phyloP scores from a whole-genome alignment of 495 filamentous ascomycete species.

The Amphirosellinia nigrospora region DNA sequence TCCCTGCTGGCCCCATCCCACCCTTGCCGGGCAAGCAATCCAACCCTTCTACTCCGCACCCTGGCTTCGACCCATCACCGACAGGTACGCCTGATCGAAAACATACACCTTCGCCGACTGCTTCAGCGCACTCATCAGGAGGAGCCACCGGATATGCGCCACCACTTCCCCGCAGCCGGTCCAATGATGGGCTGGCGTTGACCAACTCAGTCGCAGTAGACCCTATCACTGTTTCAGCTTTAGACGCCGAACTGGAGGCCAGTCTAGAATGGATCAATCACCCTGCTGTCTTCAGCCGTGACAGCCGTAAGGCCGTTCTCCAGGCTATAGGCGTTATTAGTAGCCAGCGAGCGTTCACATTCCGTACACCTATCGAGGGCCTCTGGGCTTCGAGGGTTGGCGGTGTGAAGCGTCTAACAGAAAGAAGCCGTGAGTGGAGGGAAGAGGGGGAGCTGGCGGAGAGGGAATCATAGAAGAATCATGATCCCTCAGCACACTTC shows the following conservation, averaged over 20 bases:
- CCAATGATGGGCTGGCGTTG: constrained; percentile 51
- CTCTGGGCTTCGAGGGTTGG: constrained; percentile 82
- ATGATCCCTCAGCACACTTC: constrained; percentile 34
- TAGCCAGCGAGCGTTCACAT: constrained; percentile 92
- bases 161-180: constrained; percentile 44
- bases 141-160: constrained; percentile 39
- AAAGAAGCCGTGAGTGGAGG: constrained; percentile 82
- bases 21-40: constrained; percentile 49
- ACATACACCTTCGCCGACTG: constrained; percentile 56
- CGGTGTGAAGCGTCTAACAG: constrained; percentile 78
- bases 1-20: constrained; percentile 63
- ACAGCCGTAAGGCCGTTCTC: constrained; percentile 92
- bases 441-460: constrained; percentile 74
- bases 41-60: constrained; percentile 54
- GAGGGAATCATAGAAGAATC: constrained; percentile 82
- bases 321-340: constrained; percentile 97
- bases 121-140: constrained; percentile 47
- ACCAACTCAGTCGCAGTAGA: constrained; percentile 78
- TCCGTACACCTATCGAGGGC: constrained; percentile 82
- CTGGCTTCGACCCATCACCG: constrained; percentile 51
- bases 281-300: constrained; percentile 92
- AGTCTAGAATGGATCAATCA: constrained; percentile 99
- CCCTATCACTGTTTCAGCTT: constrained; percentile 74
- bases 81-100: constrained; percentile 57
- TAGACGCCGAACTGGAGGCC: constrained; percentile 89